Evolutionary conservation across 176 grass and related monocot species (phyloP), one percentile per base, ranked within the genome.

Genomic region (Cenchrus purpureus): DNA sequence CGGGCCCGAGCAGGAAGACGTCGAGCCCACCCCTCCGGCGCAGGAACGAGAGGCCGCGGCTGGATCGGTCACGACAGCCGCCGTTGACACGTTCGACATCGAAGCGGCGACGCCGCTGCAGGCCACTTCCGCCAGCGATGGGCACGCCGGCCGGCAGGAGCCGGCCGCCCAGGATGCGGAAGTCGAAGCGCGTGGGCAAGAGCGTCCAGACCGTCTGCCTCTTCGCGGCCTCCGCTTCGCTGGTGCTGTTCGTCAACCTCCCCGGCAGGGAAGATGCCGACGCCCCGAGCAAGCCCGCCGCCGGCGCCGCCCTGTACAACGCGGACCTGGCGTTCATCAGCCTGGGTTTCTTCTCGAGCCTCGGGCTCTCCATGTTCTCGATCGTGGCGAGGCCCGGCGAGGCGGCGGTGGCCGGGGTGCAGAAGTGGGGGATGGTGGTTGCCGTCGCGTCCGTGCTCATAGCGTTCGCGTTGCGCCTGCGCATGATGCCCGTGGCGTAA

Each of bases 331-430:
- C 15, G 4, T 78, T 78, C 55, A 57, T 76, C 7, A 32, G 52
- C 51, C 72, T 77, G 0, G 63, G 72, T 8, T 7, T 88, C 20
- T 73, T 84, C 81, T 49, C 87, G 2, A 88, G 87, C 87, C 72
- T 88, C 4, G 74, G 66, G 14, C 52, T 88, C 7, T 88, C 73
- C 80, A 84, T 83, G 81, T 79, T 65, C 81, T 63, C 87, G 3
- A 65, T 88, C 65, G 37, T 73, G 31, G 48, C 34, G 29, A 44
- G 31, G 53, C 22, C 73, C 34, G 55, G 74, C 32, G n/a, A 50
- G 14, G 13, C 51, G 4, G 80, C 53, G n/a, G 44, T 73, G 40
- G 73, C 79, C 7, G 16, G 6, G n/a, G 65, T 73, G 80, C 87
- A 79, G 74, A 88, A 83, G 74, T 32, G 34, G 32, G 55, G 22